Evolutionary conservation across 768 basidiomycete species (phyloP), one percentile per base, ranked within the genome.

Genomic region (Strobilomyces dryophilus): DNA sequence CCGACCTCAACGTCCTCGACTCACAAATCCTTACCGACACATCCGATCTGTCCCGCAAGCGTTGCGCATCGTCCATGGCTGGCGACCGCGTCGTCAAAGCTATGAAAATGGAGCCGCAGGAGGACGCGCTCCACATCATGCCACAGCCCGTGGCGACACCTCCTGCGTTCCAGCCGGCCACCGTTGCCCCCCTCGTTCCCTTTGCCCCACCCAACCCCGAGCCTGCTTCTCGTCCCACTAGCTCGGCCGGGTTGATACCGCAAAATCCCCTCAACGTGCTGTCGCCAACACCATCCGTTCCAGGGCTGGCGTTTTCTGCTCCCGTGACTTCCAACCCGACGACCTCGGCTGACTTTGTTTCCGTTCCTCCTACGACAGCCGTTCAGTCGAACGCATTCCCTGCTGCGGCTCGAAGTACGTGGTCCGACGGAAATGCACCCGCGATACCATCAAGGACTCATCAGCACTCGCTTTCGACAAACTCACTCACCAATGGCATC

Each of bases 101-200:
- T 18, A 64, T 75, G 61, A 80, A 80, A 65, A 70, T 78, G 51
- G 78, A 79, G 49, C 76, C 78, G 6, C 71, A 66, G 46, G 78
- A 80, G 34, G 79, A 78, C 31, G 15, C 65, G 17, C 56, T 71
- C 54, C 62, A 65, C 58, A 57, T 53, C 54, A 53, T 65, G 10
- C 31, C 69, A 7, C 55, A 66, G 21, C 40, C 61, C 8, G 52
- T 61, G 17, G 32, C 60, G 9, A 60, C 57, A 20, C 50, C 64
- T 9, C 53, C 61, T 1, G 42, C 60, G 14, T 73, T 73, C 49
- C 44, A 67, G 5, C 60, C 65, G 24, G 35, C 62, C 24, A 40
- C 56, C 18, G 52, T 68, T 21, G 24, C 66, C 4, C 57, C 72
- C 1, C 60, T 73, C 42, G 49, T 55, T 17, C 35, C 70, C 4